Evolutionary conservation across 106 monocot species (phyloP).

Genomic region (Hemerocallis citrina): DNA sequence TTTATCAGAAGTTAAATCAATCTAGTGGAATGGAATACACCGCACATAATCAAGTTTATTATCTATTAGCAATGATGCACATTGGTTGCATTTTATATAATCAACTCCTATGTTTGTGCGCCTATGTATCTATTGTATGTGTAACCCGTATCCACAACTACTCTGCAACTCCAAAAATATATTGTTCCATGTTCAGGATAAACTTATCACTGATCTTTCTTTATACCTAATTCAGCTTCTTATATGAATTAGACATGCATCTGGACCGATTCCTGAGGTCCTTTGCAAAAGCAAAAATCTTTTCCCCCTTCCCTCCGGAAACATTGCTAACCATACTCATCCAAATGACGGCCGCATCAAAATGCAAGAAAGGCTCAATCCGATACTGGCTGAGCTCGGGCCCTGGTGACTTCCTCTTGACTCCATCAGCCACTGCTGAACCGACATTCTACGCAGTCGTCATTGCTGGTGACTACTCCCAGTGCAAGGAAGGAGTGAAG

Average conservation of each 20-base stretch:
- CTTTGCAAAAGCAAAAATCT: slow-evolving; percentile 56
- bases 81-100: too few relatives aligned
- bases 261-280: slow-evolving; percentile 72
- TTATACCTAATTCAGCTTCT: slow-evolving; percentile 19
- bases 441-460: slow-evolving; percentile 75
- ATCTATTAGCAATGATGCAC: too few relatives aligned
- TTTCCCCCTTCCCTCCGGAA: slow-evolving; percentile 47
- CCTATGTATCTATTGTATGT: background rate
- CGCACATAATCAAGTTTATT: too few relatives aligned
- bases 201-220: background rate
- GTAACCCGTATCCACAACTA: background rate
- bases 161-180: background rate
- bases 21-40: too few relatives aligned
- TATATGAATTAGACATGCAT: slow-evolving; percentile 82
- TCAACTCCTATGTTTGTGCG: background rate
- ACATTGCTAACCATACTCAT: slow-evolving; percentile 54
- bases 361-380: slow-evolving; percentile 66
- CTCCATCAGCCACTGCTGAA: slow-evolving; percentile 39
- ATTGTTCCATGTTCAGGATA: background rate
- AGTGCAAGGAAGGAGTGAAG: slow-evolving; percentile 58
- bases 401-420: slow-evolving; percentile 73
- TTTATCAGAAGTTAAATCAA: too few relatives aligned
- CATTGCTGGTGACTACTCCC: slow-evolving; percentile 42
- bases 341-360: slow-evolving; percentile 68
- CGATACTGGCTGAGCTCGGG: slow-evolving; percentile 84